Percentiles rank a stretch among this genome's conserved stretches.
phyloP scores from a whole-genome alignment of 2,329 filamentous ascomycete species.

The Neopestalotiopsis clavispora region DNA sequence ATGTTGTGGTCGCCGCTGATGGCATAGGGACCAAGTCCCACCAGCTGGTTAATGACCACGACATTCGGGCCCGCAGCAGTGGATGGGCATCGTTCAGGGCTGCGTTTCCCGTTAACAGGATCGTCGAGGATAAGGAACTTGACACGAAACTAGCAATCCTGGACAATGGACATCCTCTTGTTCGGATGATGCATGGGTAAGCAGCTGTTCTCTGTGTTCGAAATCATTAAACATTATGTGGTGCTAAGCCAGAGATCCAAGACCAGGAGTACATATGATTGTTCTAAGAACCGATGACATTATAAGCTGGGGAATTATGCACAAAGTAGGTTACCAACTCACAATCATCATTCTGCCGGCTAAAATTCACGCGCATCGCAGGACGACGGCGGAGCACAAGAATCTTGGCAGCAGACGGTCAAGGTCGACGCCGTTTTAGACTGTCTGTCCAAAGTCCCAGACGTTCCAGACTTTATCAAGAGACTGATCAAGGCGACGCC shows the following conservation, averaged over 20 bases:
- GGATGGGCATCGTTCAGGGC: background rate
- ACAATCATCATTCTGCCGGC: background rate
- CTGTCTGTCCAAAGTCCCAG: slow-evolving; percentile 1
- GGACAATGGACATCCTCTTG: background rate
- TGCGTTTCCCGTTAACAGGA: slow-evolving; percentile 4
- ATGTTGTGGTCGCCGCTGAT: slow-evolving; percentile 10
- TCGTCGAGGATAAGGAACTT: background rate
- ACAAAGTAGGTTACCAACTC: slow-evolving; percentile 3
- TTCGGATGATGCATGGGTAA: slow-evolving; percentile 14
- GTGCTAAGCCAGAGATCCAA: background rate
- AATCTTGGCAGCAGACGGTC: slow-evolving; percentile 7
- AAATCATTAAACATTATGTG: background rate
- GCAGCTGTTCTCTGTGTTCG: background rate
- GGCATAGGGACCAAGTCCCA: slow-evolving; percentile 25
- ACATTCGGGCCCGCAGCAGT: slow-evolving; percentile 20
- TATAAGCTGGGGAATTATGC: slow-evolving; percentile 12
- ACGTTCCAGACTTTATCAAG: slow-evolving; percentile 1
- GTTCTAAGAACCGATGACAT: slow-evolving; percentile 12
- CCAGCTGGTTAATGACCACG: slow-evolving; percentile 25
- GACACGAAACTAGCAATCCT: background rate
- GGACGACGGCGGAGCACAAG: background rate
- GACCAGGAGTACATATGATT: background rate
- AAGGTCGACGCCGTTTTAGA: background rate
- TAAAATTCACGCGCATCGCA: background rate
- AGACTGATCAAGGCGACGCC: slow-evolving; percentile 8